phyloP scores from a whole-genome alignment of 257 asterid genomes.

The Euphrasia confusa region DNA sequence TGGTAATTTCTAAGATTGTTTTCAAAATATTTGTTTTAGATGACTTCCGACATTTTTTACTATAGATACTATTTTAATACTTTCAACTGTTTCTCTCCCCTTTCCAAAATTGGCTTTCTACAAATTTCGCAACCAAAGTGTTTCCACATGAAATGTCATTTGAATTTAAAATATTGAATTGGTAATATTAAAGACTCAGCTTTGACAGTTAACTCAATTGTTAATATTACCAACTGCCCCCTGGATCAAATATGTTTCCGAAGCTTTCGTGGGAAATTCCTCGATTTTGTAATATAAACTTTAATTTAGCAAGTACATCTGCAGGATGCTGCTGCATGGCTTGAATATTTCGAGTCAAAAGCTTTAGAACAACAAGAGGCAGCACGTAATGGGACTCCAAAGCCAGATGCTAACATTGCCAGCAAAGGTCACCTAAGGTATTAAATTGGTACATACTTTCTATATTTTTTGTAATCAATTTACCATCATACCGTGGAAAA shows the following conservation, averaged over 20 bases:
- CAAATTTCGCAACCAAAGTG: too few species aligned
- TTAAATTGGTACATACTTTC: constrained; percentile 44
- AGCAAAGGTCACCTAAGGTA: constrained; percentile 99
- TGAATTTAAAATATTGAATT: neutral
- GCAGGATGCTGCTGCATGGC: constrained; percentile 99
- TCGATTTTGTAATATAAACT: neutral
- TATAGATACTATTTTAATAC: too few species aligned
- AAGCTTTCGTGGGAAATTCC: too few species aligned
- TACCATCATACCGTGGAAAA: constrained; percentile 28
- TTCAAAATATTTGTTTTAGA: too few species aligned
- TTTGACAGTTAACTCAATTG: too few species aligned
- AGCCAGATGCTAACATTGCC: constrained; percentile 95
- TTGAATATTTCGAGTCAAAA: constrained; percentile 94
- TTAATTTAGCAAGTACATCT: constrained; percentile 22
- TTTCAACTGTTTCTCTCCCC: too few species aligned
- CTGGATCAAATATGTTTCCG: too few species aligned
- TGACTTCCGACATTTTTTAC: too few species aligned
- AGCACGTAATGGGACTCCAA: constrained; percentile 87
- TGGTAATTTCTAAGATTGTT: too few species aligned
- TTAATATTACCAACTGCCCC: too few species aligned
- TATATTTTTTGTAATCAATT: constrained; percentile 31
- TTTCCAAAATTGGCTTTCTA: too few species aligned
- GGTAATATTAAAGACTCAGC: neutral
- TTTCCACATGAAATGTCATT: too few species aligned
- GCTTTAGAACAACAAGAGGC: constrained; percentile 99